These are phyloP conservation scores for Friedmanniomyces simplex DNA, from an alignment of 495 filamentous ascomycete genomes.

Conservation along the genomic window DNA sequence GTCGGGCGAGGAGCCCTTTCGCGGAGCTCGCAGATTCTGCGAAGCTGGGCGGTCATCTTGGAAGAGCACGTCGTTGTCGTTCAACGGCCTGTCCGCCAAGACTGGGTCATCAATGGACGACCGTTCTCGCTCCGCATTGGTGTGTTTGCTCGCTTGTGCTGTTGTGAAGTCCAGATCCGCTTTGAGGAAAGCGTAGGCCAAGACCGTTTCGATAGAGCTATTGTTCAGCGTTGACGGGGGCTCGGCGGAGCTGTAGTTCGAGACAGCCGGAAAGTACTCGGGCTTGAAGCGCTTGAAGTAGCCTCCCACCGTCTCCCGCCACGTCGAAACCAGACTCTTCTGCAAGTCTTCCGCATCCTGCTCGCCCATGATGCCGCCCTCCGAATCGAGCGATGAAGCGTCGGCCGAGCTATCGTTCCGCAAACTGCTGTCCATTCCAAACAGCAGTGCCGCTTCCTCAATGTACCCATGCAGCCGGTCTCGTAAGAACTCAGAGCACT, in stretches of 20 bases:
- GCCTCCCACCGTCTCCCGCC: slow-evolving; percentile 77
- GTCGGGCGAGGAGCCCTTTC: slow-evolving; percentile 15
- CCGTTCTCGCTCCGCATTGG: neutral
- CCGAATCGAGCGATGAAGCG: slow-evolving; percentile 28
- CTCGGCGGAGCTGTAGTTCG: neutral
- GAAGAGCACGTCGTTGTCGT: slow-evolving; percentile 68
- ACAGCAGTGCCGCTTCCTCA: slow-evolving; percentile 62
- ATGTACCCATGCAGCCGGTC: slow-evolving; percentile 81
- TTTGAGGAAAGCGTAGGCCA: slow-evolving; percentile 85
- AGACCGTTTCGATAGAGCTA: slow-evolving; percentile 47
- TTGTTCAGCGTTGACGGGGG: slow-evolving; percentile 21
- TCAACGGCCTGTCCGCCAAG: slow-evolving; percentile 58
- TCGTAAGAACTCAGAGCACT: slow-evolving; percentile 79
- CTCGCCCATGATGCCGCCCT: slow-evolving; percentile 28
- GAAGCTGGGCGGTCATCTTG: slow-evolving; percentile 46
- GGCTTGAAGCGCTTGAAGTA: slow-evolving; percentile 89
- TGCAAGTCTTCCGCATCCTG: slow-evolving; percentile 51
- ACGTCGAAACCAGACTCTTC: slow-evolving; percentile 56
- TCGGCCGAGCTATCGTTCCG: slow-evolving; percentile 25
- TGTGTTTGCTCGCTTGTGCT: slow-evolving; percentile 62
- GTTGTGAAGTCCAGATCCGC: slow-evolving; percentile 88
- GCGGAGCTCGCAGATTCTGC: slow-evolving; percentile 15
- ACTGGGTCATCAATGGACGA: slow-evolving; percentile 45
- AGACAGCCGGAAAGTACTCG: slow-evolving; percentile 41
- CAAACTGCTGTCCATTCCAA: slow-evolving; percentile 65